Conservation (phyloP, 306 rosid species). For the Cucumis melo region DNA sequence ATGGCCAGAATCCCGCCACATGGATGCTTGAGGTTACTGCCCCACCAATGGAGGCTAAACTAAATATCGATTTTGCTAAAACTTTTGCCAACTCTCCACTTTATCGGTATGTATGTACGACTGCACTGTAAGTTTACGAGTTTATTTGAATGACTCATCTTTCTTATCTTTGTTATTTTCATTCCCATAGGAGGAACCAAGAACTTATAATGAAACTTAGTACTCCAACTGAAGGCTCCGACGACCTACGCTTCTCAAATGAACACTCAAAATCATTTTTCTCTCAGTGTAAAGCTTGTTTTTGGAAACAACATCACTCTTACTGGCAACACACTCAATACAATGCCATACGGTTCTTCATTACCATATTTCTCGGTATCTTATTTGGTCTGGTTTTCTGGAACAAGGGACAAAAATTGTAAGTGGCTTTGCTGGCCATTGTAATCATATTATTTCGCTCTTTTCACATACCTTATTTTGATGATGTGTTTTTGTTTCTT, state of each 20-base stretch:
- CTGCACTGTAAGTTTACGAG: neutral
- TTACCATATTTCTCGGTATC: constrained; percentile 19
- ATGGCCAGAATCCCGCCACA: constrained; percentile 56
- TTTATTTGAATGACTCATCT: neutral
- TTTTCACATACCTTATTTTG: neutral
- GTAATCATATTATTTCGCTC: neutral
- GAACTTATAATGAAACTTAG: constrained; percentile 25
- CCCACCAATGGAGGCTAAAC: constrained; percentile 37
- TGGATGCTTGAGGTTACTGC: constrained; percentile 81
- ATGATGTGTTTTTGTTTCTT: neutral
- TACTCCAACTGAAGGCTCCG: constrained; percentile 21
- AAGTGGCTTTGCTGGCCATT: neutral
- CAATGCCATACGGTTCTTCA: constrained; percentile 29
- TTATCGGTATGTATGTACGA: constrained; percentile 18
- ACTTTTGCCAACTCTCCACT: constrained; percentile 32
- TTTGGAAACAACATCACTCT: constrained; percentile 34
- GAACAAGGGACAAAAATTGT: constrained; percentile 32
- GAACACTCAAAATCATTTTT: constrained; percentile 24
- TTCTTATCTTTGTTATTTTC: neutral
- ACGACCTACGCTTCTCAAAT: constrained; percentile 25
- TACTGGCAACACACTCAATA: constrained; percentile 34
- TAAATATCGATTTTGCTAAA: constrained; percentile 44
- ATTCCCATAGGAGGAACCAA: constrained; percentile 23
- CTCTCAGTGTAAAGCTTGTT: constrained; percentile 31
- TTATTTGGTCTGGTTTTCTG: constrained; percentile 31